phyloP scores from a whole-genome alignment of 2,329 filamentous ascomycete species.

The Rasamsonia emersonii region DNA sequence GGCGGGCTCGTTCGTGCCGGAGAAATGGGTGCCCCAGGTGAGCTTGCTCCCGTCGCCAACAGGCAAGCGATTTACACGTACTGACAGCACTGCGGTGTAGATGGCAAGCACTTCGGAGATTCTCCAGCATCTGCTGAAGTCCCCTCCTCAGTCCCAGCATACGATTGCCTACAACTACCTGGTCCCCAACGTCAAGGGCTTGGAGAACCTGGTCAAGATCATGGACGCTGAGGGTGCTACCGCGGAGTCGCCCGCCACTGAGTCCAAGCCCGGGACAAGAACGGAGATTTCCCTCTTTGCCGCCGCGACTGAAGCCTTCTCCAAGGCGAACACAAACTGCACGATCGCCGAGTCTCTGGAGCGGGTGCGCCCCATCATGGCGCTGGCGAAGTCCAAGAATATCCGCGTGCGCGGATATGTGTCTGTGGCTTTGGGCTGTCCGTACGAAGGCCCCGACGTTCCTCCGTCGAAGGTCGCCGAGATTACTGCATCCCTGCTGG shows the following conservation, averaged over 20 bases:
- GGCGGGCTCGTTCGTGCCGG: constrained; percentile 45
- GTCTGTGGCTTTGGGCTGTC: constrained; percentile 56
- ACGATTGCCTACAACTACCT: constrained; percentile 58
- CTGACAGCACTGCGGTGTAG: constrained; percentile 24
- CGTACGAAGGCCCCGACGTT: constrained; percentile 56
- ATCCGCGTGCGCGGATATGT: constrained; percentile 57
- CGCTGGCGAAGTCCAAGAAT: constrained; percentile 45
- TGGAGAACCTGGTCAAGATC: constrained; percentile 50
- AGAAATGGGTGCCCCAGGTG: constrained; percentile 48
- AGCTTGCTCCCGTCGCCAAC: constrained; percentile 6
- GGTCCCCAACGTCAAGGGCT: constrained; percentile 53
- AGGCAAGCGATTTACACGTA: background rate
- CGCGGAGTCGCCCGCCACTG: constrained; percentile 18
- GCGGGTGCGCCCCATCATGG: constrained; percentile 50
- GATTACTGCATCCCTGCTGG: constrained; percentile 51
- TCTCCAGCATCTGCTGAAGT: constrained; percentile 44
- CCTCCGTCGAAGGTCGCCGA: constrained; percentile 53
- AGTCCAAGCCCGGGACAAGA: constrained; percentile 25
- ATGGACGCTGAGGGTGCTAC: constrained; percentile 37
- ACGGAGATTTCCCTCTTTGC: constrained; percentile 56
- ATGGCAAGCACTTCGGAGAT: constrained; percentile 59
- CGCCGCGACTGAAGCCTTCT: constrained; percentile 57
- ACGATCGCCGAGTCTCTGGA: constrained; percentile 53
- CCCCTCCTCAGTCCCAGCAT: constrained; percentile 41
- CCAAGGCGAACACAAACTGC: constrained; percentile 59